These are phyloP conservation scores for Xylaria sp. DNA, from an alignment of 495 filamentous ascomycete species.

Conservation along the genomic window DNA sequence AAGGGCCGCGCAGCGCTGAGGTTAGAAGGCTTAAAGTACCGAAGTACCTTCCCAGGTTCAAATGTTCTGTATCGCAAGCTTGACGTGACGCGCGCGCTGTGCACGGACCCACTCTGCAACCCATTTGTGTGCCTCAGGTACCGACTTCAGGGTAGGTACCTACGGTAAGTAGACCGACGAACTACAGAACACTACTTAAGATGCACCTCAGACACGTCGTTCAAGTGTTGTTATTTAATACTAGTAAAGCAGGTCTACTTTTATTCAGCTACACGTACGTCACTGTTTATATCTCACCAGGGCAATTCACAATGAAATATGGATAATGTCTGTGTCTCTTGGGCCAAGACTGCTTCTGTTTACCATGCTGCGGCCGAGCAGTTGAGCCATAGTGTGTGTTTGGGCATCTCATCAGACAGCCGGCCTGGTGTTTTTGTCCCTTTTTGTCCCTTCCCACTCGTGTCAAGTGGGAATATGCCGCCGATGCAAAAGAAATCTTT, in stretches of 20 bases:
- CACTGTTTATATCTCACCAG: not conserved
- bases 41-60: not conserved
- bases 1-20: not conserved
- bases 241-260: not conserved
- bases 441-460: conserved; percentile 28
- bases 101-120: conserved; percentile 17
- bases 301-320: conserved; percentile 16
- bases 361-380: conserved; percentile 32
- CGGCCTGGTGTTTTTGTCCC: conserved; percentile 36
- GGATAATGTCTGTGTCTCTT: conserved; percentile 38
- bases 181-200: not conserved
- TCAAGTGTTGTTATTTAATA: no score
- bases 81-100: conserved; percentile 30
- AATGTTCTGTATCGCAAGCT: not conserved
- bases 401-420: conserved; percentile 35
- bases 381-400: conserved; percentile 28
- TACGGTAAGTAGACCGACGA: not conserved
- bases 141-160: not conserved
- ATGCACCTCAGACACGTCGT: not conserved
- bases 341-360: conserved; percentile 36
- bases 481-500: conserved; percentile 44
- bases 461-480: conserved; percentile 20
- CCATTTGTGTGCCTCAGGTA: not conserved
- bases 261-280: conserved; percentile 2
- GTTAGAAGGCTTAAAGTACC: not conserved